Conservation (phyloP, 345 rosid species). For the Psidium friedrichsthalianum region DNA sequence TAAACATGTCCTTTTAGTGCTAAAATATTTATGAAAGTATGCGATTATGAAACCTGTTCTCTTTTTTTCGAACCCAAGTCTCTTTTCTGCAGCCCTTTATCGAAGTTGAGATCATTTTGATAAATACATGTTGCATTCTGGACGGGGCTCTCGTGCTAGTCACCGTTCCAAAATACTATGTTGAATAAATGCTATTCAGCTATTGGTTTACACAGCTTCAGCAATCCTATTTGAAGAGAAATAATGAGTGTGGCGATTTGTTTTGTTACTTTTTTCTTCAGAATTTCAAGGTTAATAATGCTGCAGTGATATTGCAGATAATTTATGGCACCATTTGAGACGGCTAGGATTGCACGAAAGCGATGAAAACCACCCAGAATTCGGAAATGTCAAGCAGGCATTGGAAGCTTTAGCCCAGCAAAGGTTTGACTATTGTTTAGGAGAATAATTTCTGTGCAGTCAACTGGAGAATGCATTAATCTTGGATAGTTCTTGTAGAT, state of each 20-base stretch:
- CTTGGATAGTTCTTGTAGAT: constrained; percentile 23
- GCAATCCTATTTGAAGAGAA: background rate
- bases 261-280: background rate
- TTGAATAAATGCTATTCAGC: background rate
- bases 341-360: constrained; percentile 55
- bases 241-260: background rate
- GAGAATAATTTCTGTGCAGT: background rate
- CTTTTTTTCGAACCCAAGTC: background rate
- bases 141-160: background rate
- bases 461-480: background rate
- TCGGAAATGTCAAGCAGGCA: constrained; percentile 70
- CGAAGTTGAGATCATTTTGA: background rate
- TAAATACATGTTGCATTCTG: background rate
- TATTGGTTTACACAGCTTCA: background rate
- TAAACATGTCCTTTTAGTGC: background rate
- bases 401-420: constrained; percentile 74
- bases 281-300: background rate
- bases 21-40: background rate
- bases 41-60: background rate
- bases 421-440: constrained; percentile 30
- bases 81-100: background rate
- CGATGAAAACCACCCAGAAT: constrained; percentile 56
- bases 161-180: background rate
- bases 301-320: constrained; percentile 30
- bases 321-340: constrained; percentile 72